Base-by-base conservation (phyloP, 2,329 filamentous ascomycete genomes). In the Pseudopithomyces chartarum region DNA sequence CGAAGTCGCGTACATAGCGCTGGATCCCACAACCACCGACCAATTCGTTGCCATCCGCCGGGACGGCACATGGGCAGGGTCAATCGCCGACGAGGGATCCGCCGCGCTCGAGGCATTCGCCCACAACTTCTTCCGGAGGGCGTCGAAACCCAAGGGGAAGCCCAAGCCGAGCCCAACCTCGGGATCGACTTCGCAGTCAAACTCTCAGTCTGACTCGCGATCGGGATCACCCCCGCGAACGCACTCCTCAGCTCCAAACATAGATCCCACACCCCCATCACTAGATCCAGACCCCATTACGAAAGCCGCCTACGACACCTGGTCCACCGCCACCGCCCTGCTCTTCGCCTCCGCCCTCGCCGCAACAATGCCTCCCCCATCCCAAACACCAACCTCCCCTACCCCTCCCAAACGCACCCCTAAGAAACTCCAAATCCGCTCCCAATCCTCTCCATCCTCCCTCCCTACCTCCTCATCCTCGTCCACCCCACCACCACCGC, bases 41-140 rank as follows among this genome's bases (percentile, higher is more conserved):
- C 73, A 75, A 52, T 76, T 76, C 55, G 60, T 76, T 20, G 73
- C 70, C 0, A 68, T 76, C 19, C 64, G 71, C 7, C 63, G 66
- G 13, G 70, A 74, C 36, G 66, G 73, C 1, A 73, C 70, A 5
- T 76, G 73, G 73, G 68, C 71, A 5, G 73, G 72, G 0, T 69
- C 69, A 0, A 74, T 74, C 8, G 71, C 73, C 40, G 73, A 74
- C 23, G 55, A 57, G 19, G 72, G 71, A 38, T 69, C 71, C 52
- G 66, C 70, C n/a, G 71, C 73, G 0, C 54, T 76, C 0, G 65
- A 72, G 50, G 51, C 58, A 0, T 75, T 75, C 40, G 69, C 67
- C 0, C 45, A 64, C 3, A 73, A 74, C 26, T 74, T 67, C 63
- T 75, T 75, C 52, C 54, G 55, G 2, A 59, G 48, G 5, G n/a